These are phyloP conservation scores for Chalara sp. DNA, from an alignment of 2,329 filamentous ascomycete species.

Conservation along the genomic window DNA sequence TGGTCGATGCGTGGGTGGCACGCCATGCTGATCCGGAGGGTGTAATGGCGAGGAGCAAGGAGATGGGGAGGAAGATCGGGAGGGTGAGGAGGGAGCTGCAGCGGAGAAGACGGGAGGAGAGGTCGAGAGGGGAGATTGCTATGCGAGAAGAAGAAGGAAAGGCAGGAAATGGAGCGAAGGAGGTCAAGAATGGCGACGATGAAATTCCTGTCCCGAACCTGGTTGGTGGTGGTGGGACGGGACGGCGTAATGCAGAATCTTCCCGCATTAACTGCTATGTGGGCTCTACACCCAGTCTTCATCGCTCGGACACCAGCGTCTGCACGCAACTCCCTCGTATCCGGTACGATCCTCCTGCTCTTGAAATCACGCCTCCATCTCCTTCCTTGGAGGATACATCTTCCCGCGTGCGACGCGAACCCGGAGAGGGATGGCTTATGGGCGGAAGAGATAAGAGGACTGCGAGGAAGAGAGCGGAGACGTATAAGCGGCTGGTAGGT, in stretches of 20 bases:
- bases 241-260: slow-evolving; percentile 7
- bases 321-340: too few species aligned
- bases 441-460: too few species aligned
- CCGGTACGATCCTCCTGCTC: background rate
- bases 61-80: slow-evolving; percentile 11
- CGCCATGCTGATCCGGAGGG: background rate
- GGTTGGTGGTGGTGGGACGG: background rate
- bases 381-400: background rate
- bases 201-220: slow-evolving; percentile 16
- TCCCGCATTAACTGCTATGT: background rate
- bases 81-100: slow-evolving; percentile 12
- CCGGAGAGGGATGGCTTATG: too few species aligned
- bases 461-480: too few species aligned
- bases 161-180: slow-evolving; percentile 32
- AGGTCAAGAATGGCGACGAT: slow-evolving; percentile 3
- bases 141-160: slow-evolving; percentile 27
- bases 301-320: background rate
- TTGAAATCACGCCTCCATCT: background rate
- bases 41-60: slow-evolving; percentile 5
- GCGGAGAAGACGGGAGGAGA: background rate
- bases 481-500: too few species aligned
- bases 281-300: slow-evolving; percentile 11
- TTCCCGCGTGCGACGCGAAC: too few species aligned
- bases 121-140: background rate
- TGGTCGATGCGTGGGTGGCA: slow-evolving; percentile 17